Evolutionary conservation across 2,329 filamentous ascomycete genomes (phyloP), one percentile per base, ranked within the genome.

Genomic region (Biscogniauxia mediterranea): DNA sequence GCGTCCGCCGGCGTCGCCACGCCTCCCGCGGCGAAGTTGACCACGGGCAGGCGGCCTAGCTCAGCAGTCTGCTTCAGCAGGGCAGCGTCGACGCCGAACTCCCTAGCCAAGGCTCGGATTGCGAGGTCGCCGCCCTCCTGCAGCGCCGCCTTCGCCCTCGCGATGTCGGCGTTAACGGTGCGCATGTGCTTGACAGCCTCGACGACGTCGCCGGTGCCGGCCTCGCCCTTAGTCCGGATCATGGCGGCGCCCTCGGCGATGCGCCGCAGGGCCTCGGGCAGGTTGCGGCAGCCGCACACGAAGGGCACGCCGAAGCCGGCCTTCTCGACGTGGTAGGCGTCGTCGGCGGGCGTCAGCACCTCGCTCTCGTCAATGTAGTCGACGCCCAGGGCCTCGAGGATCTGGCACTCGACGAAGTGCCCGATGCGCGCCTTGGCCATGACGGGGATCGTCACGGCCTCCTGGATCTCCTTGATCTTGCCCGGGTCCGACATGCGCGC

Each of bases 291-390:
- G 59, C 95, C 95, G 78, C 95, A 98, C 61, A 99, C 95, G 74
- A 98, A 99, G 57, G 95, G 95, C 20, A 89, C 88, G 73, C 84
- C 86, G 83, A 91, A 98, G 66, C 78, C 78, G 76, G 86, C 82
- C 84, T 99, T 99, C 77, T 93, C 90, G 63, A 99, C 93, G 80
- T 99, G 95, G 84, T 91, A 90, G 68, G 87, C 82, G 73, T 93
- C 86, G 76, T 99, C 95, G 67, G 95, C 95, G 0, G 94, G 94
- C 5, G 95, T 99, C 57, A 99, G 86, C 58, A 99, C 95, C 85
- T 99, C 95, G 77, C 89, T 93, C 81, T 99, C 95, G 79, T 99
- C 93, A 70, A 99, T 95, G 82, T 97, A 99, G 82, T 99, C 95
- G 71, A 98, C 90, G 64, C 92, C 93, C 58, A 98, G 88, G 61